Evolutionary conservation across 2,329 filamentous ascomycete genomes (phyloP).

Genomic region (Paecilomyces variotii): DNA sequence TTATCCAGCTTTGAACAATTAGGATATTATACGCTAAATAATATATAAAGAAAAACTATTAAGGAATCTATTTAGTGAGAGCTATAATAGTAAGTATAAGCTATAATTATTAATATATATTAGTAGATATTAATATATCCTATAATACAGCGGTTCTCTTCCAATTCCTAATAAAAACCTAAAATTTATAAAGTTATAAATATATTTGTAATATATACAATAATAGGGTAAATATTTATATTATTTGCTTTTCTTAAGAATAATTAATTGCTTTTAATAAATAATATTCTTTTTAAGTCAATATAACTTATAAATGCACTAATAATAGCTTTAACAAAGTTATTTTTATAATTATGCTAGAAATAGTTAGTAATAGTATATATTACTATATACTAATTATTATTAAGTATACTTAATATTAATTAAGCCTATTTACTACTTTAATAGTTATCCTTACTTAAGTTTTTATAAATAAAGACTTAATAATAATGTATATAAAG

Average conservation of each 20-base stretch:
- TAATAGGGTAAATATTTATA: not conserved
- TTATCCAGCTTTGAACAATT: not conserved
- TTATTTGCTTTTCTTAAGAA: not conserved
- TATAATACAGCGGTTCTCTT: not conserved
- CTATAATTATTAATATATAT: not conserved
- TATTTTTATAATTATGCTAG: no score
- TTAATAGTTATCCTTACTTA: no score
- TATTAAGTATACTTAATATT: no score
- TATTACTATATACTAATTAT: no score
- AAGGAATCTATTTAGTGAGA: not conserved
- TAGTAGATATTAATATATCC: not conserved
- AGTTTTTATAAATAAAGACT: no score
- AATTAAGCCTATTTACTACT: no score
- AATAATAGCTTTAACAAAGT: no score
- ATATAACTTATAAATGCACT: not conserved
- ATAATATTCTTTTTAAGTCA: not conserved
- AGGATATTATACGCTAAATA: not conserved
- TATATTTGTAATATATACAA: not conserved
- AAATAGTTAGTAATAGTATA: no score
- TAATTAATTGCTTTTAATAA: not conserved
- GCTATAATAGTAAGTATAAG: not conserved
- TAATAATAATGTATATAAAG: no score
- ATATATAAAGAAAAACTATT: not conserved
- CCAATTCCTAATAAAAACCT: not conserved
- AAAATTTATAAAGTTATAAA: not conserved